Evolutionary conservation across 2,329 filamentous ascomycete species (phyloP).

Genomic region (Alternaria brassicae): DNA sequence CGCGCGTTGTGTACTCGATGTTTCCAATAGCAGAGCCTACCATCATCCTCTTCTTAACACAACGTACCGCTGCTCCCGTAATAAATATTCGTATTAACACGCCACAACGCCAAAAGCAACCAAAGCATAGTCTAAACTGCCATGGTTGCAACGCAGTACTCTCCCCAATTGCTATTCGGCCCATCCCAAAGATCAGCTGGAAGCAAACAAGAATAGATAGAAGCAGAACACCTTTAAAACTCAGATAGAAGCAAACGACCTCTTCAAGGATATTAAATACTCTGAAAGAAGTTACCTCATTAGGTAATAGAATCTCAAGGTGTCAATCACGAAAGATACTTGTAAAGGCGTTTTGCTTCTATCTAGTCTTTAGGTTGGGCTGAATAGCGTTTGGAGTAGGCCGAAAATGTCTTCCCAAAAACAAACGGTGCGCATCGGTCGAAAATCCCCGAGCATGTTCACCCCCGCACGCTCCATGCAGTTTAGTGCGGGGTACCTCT

Average conservation of each 20-base stretch:
- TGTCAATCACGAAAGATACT: no score
- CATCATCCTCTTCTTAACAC: not conserved
- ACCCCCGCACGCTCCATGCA: conserved; percentile 16
- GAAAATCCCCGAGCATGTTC: conserved; percentile 4
- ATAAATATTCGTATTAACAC: not conserved
- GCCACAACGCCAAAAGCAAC: not conserved
- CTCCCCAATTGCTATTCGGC: no score
- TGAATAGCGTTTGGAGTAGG: no score
- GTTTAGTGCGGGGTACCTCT: conserved; percentile 18
- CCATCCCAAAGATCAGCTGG: no score
- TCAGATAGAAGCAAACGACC: no score
- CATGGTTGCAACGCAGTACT: not conserved
- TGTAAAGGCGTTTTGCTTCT: no score
- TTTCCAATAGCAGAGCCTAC: not conserved
- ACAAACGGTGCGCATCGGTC: not conserved
- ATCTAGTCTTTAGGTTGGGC: no score
- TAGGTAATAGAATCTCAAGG: no score
- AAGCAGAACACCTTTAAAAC: no score
- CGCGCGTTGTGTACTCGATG: not conserved
- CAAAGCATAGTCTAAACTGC: not conserved
- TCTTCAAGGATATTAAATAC: no score
- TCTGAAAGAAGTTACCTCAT: no score
- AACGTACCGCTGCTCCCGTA: not conserved
- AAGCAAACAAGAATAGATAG: no score
- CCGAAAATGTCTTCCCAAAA: not conserved